Conservation (phyloP, 148 eudicot species). For the Rheum nobile region DNA sequence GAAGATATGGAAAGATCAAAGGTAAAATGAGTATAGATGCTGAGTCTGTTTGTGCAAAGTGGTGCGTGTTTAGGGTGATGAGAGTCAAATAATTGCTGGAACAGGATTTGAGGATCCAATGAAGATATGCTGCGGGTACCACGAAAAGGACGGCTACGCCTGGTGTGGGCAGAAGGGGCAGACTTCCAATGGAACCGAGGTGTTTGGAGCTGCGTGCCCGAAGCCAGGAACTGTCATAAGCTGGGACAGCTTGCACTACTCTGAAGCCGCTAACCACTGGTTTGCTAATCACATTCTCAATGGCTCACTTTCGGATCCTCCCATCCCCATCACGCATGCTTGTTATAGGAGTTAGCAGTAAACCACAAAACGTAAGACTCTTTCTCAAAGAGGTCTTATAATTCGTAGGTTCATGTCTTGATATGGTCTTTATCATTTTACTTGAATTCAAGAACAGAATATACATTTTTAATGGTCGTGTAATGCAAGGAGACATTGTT, state of each 20-base stretch:
- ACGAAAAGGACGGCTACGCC: constrained; percentile 8
- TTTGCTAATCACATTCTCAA: constrained; percentile 22
- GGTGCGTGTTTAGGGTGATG: background rate
- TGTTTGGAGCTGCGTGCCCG: constrained; percentile 13
- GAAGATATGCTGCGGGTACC: constrained; percentile 18
- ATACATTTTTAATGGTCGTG: too few relatives aligned
- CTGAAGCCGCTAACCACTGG: constrained; percentile 47
- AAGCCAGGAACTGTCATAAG: constrained; percentile 17
- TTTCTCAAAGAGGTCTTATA: too few relatives aligned
- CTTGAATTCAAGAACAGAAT: too few relatives aligned
- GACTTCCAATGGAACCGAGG: constrained; percentile 8
- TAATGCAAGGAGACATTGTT: too few relatives aligned
- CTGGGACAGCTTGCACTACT: constrained; percentile 42
- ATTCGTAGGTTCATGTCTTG: too few relatives aligned
- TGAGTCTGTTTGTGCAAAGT: too few relatives aligned
- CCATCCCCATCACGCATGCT: constrained; percentile 24
- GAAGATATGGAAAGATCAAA: background rate
- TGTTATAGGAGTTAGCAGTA: constrained; percentile 11
- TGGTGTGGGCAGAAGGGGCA: constrained; percentile 10
- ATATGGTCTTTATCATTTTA: too few relatives aligned
- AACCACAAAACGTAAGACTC: background rate
- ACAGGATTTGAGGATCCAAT: constrained; percentile 24
- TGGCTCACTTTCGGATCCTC: constrained; percentile 44
- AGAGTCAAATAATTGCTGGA: background rate
- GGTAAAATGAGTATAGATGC: background rate